Evolutionary conservation across 1,139 yeast species (phyloP).

Genomic region (Suhomyces bolitotheri): DNA sequence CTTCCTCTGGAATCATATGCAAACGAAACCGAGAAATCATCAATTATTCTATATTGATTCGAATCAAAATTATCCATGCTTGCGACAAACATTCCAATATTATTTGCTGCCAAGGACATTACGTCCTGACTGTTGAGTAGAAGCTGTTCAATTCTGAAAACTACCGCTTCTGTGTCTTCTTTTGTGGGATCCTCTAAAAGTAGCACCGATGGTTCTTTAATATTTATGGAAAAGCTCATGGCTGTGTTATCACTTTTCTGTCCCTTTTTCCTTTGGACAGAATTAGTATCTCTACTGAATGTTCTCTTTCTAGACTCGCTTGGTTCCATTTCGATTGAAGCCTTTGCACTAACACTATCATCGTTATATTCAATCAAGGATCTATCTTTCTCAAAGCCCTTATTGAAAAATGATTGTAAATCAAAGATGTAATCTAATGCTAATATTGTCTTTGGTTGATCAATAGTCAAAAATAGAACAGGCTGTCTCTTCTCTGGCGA

Average conservation of each 20-base stretch:
- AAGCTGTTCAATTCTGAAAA: slow-evolving; percentile 82
- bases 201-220: slow-evolving; percentile 77
- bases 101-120: slow-evolving; percentile 66
- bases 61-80: slow-evolving; percentile 67
- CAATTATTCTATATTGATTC: slow-evolving; percentile 69
- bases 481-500: slow-evolving; percentile 42
- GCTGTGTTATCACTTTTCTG: not conserved
- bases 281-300: not conserved
- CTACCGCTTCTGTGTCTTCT: slow-evolving; percentile 79
- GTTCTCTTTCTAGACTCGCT: not conserved
- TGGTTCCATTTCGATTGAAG: not conserved
- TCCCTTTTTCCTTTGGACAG: not conserved
- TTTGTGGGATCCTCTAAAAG: slow-evolving; percentile 78
- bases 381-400: slow-evolving; percentile 34
- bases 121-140: slow-evolving; percentile 68
- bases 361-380: slow-evolving; percentile 19
- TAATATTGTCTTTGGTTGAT: slow-evolving; percentile 75
- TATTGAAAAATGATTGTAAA: slow-evolving; percentile 60
- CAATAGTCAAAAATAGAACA: slow-evolving; percentile 62
- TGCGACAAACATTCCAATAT: slow-evolving; percentile 84
- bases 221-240: slow-evolving; percentile 59
- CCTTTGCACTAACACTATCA: not conserved
- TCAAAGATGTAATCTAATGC: slow-evolving; percentile 88
- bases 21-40: slow-evolving; percentile 82
- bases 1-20: slow-evolving; percentile 74